Percentiles rank a stretch among this genome's conserved stretches.
Conservation (phyloP, 2,329 filamentous ascomycete species). For the Cadophora malorum region DNA sequence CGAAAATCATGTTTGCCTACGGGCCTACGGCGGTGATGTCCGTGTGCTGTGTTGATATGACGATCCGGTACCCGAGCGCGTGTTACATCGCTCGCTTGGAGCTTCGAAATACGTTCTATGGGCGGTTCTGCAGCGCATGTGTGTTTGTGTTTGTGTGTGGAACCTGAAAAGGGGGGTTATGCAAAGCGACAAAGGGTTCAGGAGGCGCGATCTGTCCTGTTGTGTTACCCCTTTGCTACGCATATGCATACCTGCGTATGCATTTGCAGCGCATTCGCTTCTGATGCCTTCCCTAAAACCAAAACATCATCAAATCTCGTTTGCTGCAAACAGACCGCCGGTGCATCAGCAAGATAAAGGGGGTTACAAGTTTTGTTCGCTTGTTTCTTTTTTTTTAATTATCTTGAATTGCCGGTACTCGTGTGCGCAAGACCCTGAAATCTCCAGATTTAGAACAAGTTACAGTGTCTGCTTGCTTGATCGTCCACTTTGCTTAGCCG, state of each 20-base stretch:
- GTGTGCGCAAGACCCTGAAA: slow-evolving; percentile 6
- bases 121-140: neutral
- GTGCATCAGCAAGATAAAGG: slow-evolving; percentile 9
- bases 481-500: neutral
- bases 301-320: slow-evolving; percentile 7
- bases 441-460: slow-evolving; percentile 11
- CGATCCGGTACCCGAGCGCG: neutral
- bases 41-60: neutral
- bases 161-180: neutral
- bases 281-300: neutral
- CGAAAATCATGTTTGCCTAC: neutral
- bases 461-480: neutral
- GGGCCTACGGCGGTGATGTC: neutral
- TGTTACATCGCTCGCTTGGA: neutral
- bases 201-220: neutral
- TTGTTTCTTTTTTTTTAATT: neutral
- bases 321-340: neutral
- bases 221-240: neutral
- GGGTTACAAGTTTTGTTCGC: neutral
- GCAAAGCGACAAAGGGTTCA: neutral
- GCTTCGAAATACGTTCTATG: neutral
- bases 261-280: neutral
- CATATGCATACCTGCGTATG: neutral
- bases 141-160: neutral
- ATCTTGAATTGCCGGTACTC: neutral